Evolutionary conservation across 1,284 basidiomycete genomes (phyloP), one percentile per base, ranked within the genome.

Genomic region (Austropuccinia psidii): DNA sequence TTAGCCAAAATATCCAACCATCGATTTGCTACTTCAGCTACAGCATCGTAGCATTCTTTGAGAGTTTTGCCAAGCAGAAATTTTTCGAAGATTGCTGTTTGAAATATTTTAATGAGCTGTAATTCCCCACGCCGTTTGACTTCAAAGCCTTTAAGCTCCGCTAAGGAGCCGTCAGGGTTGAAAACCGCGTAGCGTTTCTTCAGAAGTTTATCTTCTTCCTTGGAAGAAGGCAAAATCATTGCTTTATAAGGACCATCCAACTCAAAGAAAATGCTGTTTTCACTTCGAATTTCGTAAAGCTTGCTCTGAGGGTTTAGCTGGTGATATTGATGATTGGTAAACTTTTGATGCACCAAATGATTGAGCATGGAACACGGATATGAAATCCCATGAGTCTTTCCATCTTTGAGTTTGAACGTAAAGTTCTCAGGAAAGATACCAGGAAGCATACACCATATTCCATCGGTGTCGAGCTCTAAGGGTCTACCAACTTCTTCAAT

Each of bases 131-230:
- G 87, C 74, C 96, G 90, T 82, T 99, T 99, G 76, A 99, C 94
- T 80, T 98, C 96, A 83, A 99, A 99, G 0, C 96, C 96, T 80
- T 99, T 98, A 78, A 99, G 83, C 80, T 98, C 96, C 1, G 96
- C 96, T 1, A 99, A 85, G 17, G 90, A 91, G 1, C 96, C 96
- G 79, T 99, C 95, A 76, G 93, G 91, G 79, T 98, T 95, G 84
- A 98, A 98, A n/a, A 99, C 96, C 4, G 96, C 96, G 78, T 98
- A 99, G 60, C 96, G 90, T 82, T 99, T 99, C 85, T 99, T 99
- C 78, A 99, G 83, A 76, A 99, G 81, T 80, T 98, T 99, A 82
- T 98, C 96, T 82, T 99, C 96, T 82, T 99, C 96, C 79, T 99
- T 99, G 2, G 95, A 98, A 7, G 93, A 96, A 1, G 96, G 96